phyloP scores from a whole-genome alignment of 2,329 filamentous ascomycete species.

The Tetracladium maxilliforme region DNA sequence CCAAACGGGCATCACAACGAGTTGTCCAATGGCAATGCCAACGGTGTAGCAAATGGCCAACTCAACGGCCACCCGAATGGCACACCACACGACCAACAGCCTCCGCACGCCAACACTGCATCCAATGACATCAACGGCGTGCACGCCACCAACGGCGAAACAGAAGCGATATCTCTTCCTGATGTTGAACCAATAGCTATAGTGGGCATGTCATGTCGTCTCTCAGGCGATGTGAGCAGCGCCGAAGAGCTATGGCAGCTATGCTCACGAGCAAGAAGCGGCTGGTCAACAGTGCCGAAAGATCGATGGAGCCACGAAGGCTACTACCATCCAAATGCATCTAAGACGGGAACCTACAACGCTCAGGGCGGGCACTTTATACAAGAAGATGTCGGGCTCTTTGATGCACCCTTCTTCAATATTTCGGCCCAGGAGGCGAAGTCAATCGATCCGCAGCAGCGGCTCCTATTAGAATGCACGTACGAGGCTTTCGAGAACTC shows the following conservation, averaged over 20 bases:
- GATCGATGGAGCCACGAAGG: slow-evolving; percentile 2
- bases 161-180: too few relatives aligned
- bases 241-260: slow-evolving; percentile 22
- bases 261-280: slow-evolving; percentile 18
- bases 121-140: too few relatives aligned
- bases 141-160: slow-evolving; percentile 2
- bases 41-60: too few relatives aligned
- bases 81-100: too few relatives aligned
- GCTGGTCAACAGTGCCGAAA: slow-evolving; percentile 17
- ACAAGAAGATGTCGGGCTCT: slow-evolving; percentile 7
- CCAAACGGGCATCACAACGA: too few relatives aligned
- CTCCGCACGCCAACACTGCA: too few relatives aligned
- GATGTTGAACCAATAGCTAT: slow-evolving; percentile 20
- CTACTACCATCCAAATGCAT: slow-evolving; percentile 8
- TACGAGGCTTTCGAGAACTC: slow-evolving; percentile 13
- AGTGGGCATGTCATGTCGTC: slow-evolving; percentile 18
- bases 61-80: too few relatives aligned
- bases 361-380: slow-evolving; percentile 4
- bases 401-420: slow-evolving; percentile 15
- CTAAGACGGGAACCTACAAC: slow-evolving; percentile 1
- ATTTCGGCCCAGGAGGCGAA: slow-evolving; percentile 11
- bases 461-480: slow-evolving; percentile 11
- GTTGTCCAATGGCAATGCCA: too few relatives aligned
- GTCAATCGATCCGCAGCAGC: slow-evolving; percentile 15
- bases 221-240: slow-evolving; percentile 18